Conservation (phyloP, 139 green algal species). For the Pycnococcus provasolii region DNA sequence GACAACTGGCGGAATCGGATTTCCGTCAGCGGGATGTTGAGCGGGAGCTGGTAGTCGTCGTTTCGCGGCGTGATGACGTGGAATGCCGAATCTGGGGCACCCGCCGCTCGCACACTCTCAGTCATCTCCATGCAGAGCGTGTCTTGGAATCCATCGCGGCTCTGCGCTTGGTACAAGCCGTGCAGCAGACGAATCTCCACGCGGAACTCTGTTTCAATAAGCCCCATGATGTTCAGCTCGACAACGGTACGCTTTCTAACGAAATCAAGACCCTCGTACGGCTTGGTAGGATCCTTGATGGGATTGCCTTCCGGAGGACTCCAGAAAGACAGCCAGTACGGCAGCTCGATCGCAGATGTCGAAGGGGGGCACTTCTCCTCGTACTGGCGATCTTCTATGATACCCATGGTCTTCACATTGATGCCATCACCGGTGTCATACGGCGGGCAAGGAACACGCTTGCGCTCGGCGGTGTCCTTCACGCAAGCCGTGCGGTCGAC, state of each 20-base stretch:
- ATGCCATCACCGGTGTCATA: slow-evolving; percentile 15
- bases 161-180: slow-evolving; percentile 10
- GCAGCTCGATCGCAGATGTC: slow-evolving; percentile 5
- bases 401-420: slow-evolving; percentile 5
- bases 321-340: slow-evolving; percentile 7
- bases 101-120: no score
- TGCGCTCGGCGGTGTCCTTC: slow-evolving; percentile 5
- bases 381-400: not conserved
- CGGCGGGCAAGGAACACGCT: slow-evolving; percentile 12
- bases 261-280: not conserved
- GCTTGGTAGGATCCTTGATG: not conserved
- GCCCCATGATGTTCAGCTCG: not conserved
- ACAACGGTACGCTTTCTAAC: slow-evolving; percentile 11
- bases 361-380: slow-evolving; percentile 18
- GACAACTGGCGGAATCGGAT: not conserved
- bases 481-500: slow-evolving; percentile 1
- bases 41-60: slow-evolving; percentile 7
- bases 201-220: slow-evolving; percentile 3
- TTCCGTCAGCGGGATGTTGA: slow-evolving; percentile 5
- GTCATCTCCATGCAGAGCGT: slow-evolving; percentile 9
- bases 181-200: slow-evolving; percentile 22
- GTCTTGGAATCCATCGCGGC: not conserved
- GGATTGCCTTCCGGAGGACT: not conserved
- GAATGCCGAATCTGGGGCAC: not conserved
- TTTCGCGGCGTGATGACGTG: slow-evolving; percentile 7